Evolutionary conservation across 2,329 filamentous ascomycete genomes (phyloP).

Genomic region (Pseudophaeomoniella oleicola): DNA sequence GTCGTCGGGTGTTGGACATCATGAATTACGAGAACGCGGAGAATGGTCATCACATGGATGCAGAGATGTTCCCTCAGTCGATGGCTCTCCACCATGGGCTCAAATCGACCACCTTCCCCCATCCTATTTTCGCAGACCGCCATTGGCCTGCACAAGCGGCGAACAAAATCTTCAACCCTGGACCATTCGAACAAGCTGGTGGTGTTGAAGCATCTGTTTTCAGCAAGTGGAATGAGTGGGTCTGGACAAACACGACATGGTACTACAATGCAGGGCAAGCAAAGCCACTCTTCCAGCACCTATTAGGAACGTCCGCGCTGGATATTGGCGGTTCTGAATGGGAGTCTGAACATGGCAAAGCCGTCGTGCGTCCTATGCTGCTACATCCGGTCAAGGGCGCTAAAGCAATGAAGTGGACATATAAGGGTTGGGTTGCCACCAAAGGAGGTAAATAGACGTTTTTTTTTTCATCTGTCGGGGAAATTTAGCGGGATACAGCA

Average conservation of each 20-base stretch:
- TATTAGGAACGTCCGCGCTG: conserved; percentile 14
- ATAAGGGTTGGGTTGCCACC: conserved; percentile 11
- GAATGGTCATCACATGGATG: conserved; percentile 59
- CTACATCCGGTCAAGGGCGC: conserved; percentile 19
- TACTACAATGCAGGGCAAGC: conserved; percentile 18
- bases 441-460: conserved; percentile 10
- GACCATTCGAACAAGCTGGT: conserved; percentile 16
- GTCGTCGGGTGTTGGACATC: conserved; percentile 53
- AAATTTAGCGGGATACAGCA: neutral
- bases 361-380: conserved; percentile 16
- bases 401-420: conserved; percentile 17
- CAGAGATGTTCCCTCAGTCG: conserved; percentile 66
- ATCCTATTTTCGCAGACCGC: conserved; percentile 67
- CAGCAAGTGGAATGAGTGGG: conserved; percentile 18
- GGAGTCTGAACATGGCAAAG: conserved; percentile 15
- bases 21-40: conserved; percentile 63
- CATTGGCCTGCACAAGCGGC: conserved; percentile 37
- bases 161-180: conserved; percentile 18
- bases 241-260: conserved; percentile 19
- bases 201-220: conserved; percentile 18
- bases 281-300: conserved; percentile 17
- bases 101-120: conserved; percentile 64
- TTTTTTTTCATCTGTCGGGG: neutral
- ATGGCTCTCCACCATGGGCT: conserved; percentile 62
- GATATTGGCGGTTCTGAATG: conserved; percentile 14